phyloP scores from a whole-genome alignment of 257 asterid species.

The Lithospermum erythrorhizon region DNA sequence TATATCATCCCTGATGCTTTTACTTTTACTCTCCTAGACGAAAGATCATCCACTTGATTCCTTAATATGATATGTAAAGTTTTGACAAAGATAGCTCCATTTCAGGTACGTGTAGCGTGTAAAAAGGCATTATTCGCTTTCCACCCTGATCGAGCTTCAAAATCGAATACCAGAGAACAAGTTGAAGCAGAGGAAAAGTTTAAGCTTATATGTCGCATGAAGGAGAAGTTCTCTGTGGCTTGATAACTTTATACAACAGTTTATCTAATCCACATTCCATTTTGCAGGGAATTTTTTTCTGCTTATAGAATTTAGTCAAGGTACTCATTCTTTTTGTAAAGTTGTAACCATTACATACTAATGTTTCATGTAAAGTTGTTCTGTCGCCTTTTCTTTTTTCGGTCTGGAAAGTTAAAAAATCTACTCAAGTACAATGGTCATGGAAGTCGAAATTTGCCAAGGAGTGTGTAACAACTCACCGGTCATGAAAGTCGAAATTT shows the following conservation, averaged over 20 bases:
- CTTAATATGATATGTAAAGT: not conserved
- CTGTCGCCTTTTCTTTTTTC: not conserved
- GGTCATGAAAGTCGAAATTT: too few relatives aligned
- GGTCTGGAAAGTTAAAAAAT: too few relatives aligned
- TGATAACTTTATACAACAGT: not conserved
- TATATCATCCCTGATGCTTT: not conserved
- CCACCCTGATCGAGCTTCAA: constrained; percentile 82
- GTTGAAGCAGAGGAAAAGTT: constrained; percentile 97
- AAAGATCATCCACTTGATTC: not conserved
- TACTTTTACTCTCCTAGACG: not conserved
- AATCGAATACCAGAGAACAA: constrained; percentile 48
- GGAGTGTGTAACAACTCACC: too few relatives aligned
- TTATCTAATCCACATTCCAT: not conserved
- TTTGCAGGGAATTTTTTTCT: not conserved
- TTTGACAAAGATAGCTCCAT: constrained; percentile 1
- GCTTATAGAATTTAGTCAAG: not conserved
- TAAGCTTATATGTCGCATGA: constrained; percentile 73
- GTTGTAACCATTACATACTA: not conserved
- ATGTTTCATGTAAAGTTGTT: constrained; percentile 7
- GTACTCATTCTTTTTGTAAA: not conserved
- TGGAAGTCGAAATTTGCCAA: too few relatives aligned
- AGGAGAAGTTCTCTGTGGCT: constrained; percentile 39
- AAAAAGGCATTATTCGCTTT: constrained; percentile 59
- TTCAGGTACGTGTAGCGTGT: constrained; percentile 73
- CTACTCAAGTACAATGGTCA: too few relatives aligned